phyloP scores from a whole-genome alignment of 2,329 filamentous ascomycete species.

The Ophioceras dolichostomum region DNA sequence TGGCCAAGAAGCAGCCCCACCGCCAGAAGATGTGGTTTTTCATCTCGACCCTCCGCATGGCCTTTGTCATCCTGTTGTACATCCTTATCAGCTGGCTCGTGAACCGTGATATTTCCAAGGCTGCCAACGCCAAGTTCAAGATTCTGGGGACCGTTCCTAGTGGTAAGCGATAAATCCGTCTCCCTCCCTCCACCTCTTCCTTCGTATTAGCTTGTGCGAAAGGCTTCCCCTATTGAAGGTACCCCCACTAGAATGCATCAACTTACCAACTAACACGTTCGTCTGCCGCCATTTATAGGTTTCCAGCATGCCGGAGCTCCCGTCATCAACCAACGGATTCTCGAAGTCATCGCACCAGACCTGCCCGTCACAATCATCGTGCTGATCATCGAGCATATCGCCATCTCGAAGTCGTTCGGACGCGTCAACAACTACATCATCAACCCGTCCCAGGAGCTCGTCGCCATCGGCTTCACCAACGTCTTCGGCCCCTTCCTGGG shows the following conservation, averaged over 20 bases:
- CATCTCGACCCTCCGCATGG: constrained; percentile 60
- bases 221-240: too few species aligned
- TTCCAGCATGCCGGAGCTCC: constrained; percentile 73
- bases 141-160: constrained; percentile 68
- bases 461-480: constrained; percentile 86
- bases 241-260: too few species aligned
- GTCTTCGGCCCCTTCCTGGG: constrained; percentile 85
- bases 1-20: constrained; percentile 48
- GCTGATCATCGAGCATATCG: constrained; percentile 92
- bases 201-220: too few species aligned
- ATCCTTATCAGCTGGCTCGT: constrained; percentile 77
- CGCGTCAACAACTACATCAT: constrained; percentile 94
- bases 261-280: background rate
- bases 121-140: constrained; percentile 50
- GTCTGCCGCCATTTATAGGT: constrained; percentile 30
- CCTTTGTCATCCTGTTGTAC: constrained; percentile 71
- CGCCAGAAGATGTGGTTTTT: constrained; percentile 59
- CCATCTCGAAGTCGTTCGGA: constrained; percentile 94
- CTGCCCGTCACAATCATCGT: constrained; percentile 84
- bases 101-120: constrained; percentile 49
- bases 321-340: constrained; percentile 49
- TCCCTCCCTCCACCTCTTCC: too few species aligned
- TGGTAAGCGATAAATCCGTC: constrained; percentile 43
- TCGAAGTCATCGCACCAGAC: constrained; percentile 56
- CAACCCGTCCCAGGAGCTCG: constrained; percentile 88